Conservation (phyloP, 371 early-diverging fungal species). For the Lichtheimia hyalospora region DNA sequence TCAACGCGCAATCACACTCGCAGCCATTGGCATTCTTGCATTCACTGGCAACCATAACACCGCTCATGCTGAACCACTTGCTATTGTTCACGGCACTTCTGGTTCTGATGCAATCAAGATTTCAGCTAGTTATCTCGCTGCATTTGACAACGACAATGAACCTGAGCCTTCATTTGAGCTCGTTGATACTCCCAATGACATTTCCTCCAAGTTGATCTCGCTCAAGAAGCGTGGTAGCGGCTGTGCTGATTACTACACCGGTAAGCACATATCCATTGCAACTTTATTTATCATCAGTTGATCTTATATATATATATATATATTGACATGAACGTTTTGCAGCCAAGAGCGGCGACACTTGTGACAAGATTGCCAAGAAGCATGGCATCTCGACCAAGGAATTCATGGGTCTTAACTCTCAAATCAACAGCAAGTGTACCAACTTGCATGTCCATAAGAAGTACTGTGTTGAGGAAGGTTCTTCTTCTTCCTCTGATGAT, state of each 20-base stretch:
- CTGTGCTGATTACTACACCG: constrained; percentile 26
- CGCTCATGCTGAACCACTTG: constrained; percentile 9
- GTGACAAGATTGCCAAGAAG: constrained; percentile 27
- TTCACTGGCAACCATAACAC: constrained; percentile 14
- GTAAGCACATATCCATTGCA: constrained; percentile 13
- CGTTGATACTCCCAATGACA: constrained; percentile 17
- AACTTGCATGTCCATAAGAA: constrained; percentile 41
- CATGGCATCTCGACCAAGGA: constrained; percentile 21
- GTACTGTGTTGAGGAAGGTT: constrained; percentile 35
- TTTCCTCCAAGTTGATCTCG: constrained; percentile 12
- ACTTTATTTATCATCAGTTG: background rate
- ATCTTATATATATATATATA: too few species aligned
- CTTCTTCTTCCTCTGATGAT: constrained; percentile 9
- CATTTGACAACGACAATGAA: constrained; percentile 21
- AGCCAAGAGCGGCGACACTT: constrained; percentile 37
- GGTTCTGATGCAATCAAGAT: constrained; percentile 8
- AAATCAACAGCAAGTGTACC: constrained; percentile 37
- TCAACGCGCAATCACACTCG: constrained; percentile 21
- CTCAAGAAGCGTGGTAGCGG: constrained; percentile 24
- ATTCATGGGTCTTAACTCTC: constrained; percentile 32
- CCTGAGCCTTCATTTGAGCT: constrained; percentile 20
- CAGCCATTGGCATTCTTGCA: constrained; percentile 23
- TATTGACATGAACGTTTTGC: background rate
- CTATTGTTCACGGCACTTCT: constrained; percentile 15
- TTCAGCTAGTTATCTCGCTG: constrained; percentile 24